phyloP scores from a whole-genome alignment of 1,284 basidiomycete genomes.

The Mixia osmundae region DNA sequence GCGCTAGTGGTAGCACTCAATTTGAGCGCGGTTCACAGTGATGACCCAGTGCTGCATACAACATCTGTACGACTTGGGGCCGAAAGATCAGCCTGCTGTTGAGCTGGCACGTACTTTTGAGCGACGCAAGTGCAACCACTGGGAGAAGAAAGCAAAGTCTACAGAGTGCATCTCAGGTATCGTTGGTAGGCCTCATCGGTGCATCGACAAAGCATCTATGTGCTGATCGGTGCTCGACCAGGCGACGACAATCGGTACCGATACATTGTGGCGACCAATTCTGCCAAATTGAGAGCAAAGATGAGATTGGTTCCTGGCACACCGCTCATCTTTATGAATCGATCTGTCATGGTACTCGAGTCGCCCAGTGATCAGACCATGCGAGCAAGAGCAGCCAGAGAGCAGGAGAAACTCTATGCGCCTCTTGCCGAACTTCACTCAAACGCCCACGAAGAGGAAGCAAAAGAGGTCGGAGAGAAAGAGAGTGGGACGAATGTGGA shows the following conservation, averaged over 20 bases:
- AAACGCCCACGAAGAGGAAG: not conserved
- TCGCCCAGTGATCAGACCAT: constrained; percentile 56
- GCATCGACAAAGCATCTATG: too few species aligned
- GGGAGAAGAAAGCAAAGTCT: constrained; percentile 37
- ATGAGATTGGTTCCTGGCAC: constrained; percentile 51
- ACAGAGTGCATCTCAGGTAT: constrained; percentile 62
- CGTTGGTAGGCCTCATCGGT: not conserved
- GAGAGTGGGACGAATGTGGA: too few species aligned
- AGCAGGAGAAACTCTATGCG: constrained; percentile 21
- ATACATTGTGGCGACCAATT: constrained; percentile 64
- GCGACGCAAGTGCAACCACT: constrained; percentile 79
- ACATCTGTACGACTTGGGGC: constrained; percentile 60
- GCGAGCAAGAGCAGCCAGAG: constrained; percentile 36
- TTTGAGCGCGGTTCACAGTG: constrained; percentile 34
- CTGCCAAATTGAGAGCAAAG: constrained; percentile 36
- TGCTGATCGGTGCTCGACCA: too few species aligned
- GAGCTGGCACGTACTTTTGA: constrained; percentile 83
- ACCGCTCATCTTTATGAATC: constrained; percentile 67
- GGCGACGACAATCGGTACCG: constrained; percentile 73
- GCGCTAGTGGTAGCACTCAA: not conserved
- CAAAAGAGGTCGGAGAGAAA: too few species aligned
- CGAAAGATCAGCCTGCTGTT: constrained; percentile 40
- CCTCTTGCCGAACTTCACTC: constrained; percentile 24
- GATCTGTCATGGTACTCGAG: constrained; percentile 71
- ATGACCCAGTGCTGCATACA: constrained; percentile 90